phyloP scores from a whole-genome alignment of 257 asterid species.

The Ligustrum vulgare region DNA sequence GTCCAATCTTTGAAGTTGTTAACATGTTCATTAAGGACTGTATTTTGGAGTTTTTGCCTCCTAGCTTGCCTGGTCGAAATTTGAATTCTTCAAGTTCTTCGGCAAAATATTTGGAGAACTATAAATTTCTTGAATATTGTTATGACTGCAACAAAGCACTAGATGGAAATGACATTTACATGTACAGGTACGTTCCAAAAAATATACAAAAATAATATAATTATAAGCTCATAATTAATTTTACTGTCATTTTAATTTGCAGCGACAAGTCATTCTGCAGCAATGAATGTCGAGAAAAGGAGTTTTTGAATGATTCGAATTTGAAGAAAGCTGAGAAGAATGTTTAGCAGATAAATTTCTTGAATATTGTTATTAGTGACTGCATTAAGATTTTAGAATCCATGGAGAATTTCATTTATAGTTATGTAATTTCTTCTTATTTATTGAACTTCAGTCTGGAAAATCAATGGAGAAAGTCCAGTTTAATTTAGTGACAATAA shows the following conservation, averaged over 20 bases:
- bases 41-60: constrained; percentile 31
- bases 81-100: neutral
- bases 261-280: constrained; percentile 37
- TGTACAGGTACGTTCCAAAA: constrained; percentile 29
- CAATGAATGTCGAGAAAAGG: constrained; percentile 28
- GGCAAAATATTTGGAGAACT: neutral
- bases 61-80: neutral
- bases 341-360: neutral
- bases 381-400: neutral
- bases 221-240: neutral
- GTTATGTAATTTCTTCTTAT: neutral
- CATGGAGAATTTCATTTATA: neutral
- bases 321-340: constrained; percentile 14
- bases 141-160: constrained; percentile 18
- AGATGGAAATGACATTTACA: neutral
- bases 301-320: neutral
- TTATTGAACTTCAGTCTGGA: neutral
- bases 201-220: too few species aligned
- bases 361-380: neutral
- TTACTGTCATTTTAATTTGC: neutral
- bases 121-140: constrained; percentile 17
- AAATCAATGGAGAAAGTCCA: neutral
- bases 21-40: constrained; percentile 32
- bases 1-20: constrained; percentile 14
- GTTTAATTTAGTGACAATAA: neutral